phyloP scores from a whole-genome alignment of 306 rosid genomes.

The Pterocarpus macrocarpus region DNA sequence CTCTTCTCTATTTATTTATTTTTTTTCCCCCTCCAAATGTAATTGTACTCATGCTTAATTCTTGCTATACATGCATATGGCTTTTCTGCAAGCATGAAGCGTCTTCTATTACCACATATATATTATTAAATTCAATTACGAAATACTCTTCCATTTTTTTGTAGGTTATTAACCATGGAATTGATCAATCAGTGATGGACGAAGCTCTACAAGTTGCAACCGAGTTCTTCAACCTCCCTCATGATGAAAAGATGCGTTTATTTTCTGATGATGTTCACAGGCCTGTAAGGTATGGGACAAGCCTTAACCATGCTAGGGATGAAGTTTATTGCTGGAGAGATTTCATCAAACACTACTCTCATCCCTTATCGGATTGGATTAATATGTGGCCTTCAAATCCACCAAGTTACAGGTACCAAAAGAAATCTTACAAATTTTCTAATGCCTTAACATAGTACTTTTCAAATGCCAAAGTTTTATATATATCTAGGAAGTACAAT shows the following conservation, averaged over 20 bases:
- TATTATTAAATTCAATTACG: neutral
- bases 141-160: neutral
- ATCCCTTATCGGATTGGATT: conserved; percentile 64
- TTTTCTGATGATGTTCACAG: conserved; percentile 57
- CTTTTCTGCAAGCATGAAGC: conserved; percentile 19
- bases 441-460: neutral
- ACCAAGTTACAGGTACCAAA: conserved; percentile 53
- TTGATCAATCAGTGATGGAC: conserved; percentile 42
- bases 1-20: neutral
- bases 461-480: too few relatives aligned
- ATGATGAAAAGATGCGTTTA: conserved; percentile 58
- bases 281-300: conserved; percentile 70
- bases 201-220: conserved; percentile 51
- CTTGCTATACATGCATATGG: conserved; percentile 1
- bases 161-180: conserved; percentile 68
- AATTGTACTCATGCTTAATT: conserved; percentile 3
- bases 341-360: conserved; percentile 67
- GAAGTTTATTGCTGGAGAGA: conserved; percentile 65
- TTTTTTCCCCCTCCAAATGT: neutral
- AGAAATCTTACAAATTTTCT: neutral
- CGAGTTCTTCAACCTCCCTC: conserved; percentile 63
- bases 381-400: conserved; percentile 71
- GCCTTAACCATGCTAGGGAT: conserved; percentile 58
- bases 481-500: too few relatives aligned
- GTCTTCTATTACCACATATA: neutral